Conservation (phyloP, 106 monocot species). For the Dendrobium nobile region DNA sequence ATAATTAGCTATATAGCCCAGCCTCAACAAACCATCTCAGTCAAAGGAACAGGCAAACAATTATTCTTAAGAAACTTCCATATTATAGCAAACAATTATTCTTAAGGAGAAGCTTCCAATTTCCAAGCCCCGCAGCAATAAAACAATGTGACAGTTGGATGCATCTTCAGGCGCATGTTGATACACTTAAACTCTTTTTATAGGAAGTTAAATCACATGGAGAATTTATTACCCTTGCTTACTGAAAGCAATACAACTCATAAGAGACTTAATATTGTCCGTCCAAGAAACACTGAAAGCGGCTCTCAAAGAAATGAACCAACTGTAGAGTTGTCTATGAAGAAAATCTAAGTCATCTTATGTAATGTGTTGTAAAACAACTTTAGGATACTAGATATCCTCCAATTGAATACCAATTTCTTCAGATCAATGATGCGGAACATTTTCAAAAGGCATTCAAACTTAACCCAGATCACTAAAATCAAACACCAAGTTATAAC, state of each 20-base stretch:
- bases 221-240: background rate
- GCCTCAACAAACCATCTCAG: background rate
- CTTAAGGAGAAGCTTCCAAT: background rate
- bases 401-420: background rate
- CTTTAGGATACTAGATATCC: background rate
- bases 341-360: background rate
- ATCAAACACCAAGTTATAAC: background rate
- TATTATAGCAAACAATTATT: background rate
- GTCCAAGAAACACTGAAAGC: background rate
- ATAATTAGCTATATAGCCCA: background rate
- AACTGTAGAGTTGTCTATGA: background rate
- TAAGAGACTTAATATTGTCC: background rate
- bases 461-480: background rate
- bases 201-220: background rate
- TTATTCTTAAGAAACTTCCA: background rate
- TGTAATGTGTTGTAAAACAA: background rate
- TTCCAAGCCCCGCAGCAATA: background rate
- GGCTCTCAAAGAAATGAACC: background rate
- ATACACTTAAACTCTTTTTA: background rate
- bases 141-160: background rate
- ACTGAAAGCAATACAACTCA: background rate
- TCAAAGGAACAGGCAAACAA: background rate
- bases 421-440: background rate
- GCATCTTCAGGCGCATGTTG: background rate
- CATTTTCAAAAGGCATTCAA: background rate